Conservation (phyloP, 2,329 filamentous ascomycete genomes). For the Aureobasidium subglaciale region DNA sequence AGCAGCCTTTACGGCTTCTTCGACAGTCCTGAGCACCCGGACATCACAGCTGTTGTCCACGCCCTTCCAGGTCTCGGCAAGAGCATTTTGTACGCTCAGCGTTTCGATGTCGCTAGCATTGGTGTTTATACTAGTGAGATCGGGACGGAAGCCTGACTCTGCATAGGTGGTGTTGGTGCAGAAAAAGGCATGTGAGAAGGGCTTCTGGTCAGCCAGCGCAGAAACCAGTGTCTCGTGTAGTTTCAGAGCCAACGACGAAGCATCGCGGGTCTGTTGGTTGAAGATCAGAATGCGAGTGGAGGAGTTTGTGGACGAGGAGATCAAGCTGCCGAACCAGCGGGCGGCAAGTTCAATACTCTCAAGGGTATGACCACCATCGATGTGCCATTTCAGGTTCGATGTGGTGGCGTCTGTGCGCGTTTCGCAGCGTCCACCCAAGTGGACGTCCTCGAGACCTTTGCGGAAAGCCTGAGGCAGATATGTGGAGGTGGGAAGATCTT, state of each 20-base stretch:
- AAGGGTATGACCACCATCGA: conserved; percentile 82
- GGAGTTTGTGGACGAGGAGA: conserved; percentile 22
- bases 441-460: conserved; percentile 58
- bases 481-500: conserved; percentile 34
- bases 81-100: conserved; percentile 59
- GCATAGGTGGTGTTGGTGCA: conserved; percentile 68
- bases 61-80: conserved; percentile 54
- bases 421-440: conserved; percentile 72
- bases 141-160: conserved; percentile 53
- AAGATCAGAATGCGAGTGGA: conserved; percentile 64
- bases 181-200: conserved; percentile 71
- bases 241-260: conserved; percentile 54
- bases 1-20: conserved; percentile 59
- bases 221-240: conserved; percentile 52
- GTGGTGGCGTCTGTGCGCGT: conserved; percentile 47
- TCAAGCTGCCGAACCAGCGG: conserved; percentile 60
- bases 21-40: conserved; percentile 57
- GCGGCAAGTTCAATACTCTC: conserved; percentile 74
- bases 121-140: conserved; percentile 56
- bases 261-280: conserved; percentile 86
- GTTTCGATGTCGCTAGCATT: conserved; percentile 51
- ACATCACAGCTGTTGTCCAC: conserved; percentile 48
- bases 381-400: conserved; percentile 59
- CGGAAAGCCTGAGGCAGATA: conserved; percentile 55
- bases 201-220: conserved; percentile 28